Evolutionary conservation across 257 asterid species (phyloP), one percentile per base, ranked within the genome.

Genomic region (Solanum sparsipilum): DNA sequence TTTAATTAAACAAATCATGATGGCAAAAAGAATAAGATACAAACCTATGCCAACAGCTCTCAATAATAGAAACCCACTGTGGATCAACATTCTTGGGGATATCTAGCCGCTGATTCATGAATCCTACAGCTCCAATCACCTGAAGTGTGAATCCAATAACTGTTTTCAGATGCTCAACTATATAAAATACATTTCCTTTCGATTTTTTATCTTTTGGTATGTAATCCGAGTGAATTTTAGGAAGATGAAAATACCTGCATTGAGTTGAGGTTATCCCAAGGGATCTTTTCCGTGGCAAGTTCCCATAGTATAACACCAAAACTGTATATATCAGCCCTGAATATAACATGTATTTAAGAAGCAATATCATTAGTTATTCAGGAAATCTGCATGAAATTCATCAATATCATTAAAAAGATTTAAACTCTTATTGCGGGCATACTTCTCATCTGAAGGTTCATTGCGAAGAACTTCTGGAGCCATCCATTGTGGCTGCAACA

Each of bases 401-500:
- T 9, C 85, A n/a, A n/a, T 39, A 76, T 38, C 84, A 78, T 25
- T 21, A 16, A 46, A 81, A 82, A 31, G 18, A 29, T 48, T 73
- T 21, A 9, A 63, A 60, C 38, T 70, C 20, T 34, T 23, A 39
- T n/a, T n/a, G 86, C 32, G 13, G 90, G 81, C 95, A 65, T 96
- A 96, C 99, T 96, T 96, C 90, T 97, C 99, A 85, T 97, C 94
- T 36, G 98, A 90, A 65, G 93, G 98, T 88, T 97, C 99, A 44
- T 93, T 96, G 56, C 99, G 98, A 90, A 97, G 98, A 89, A 97
- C 98, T 92, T 97, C 99, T 52, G 99, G 99, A 89, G 99, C 99
- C 99, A 97, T 97, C 98, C 99, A 96, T 89, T 97, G 99, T 76
- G 99, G 98, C 99, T 97, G 95, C 90, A 92, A 91, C 65, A 83